These are phyloP conservation scores for Lipomyces starkeyi DNA, from an alignment of 805 yeast species.

Conservation along the genomic window DNA sequence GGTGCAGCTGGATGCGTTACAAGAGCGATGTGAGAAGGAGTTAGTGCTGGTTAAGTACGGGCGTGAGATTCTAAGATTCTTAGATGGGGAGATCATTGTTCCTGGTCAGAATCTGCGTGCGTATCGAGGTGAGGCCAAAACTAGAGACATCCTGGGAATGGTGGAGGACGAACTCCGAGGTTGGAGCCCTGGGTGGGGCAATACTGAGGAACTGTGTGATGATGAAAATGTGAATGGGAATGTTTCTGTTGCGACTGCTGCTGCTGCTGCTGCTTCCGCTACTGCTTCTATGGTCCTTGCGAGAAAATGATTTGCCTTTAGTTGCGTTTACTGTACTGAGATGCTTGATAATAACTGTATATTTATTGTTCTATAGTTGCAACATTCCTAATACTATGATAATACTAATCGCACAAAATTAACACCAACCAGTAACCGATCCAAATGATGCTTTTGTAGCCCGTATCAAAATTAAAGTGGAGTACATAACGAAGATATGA, in stretches of 20 bases:
- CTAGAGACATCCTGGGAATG: slow-evolving; percentile 25
- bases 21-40: slow-evolving; percentile 84
- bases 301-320: neutral
- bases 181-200: slow-evolving; percentile 18
- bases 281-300: neutral
- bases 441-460: slow-evolving; percentile 1
- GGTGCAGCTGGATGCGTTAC: slow-evolving; percentile 82
- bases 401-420: neutral
- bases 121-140: slow-evolving; percentile 19
- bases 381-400: neutral
- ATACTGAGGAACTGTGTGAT: neutral
- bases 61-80: slow-evolving; percentile 79
- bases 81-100: slow-evolving; percentile 54
- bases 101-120: slow-evolving; percentile 26
- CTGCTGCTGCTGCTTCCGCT: slow-evolving; percentile 8
- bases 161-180: slow-evolving; percentile 28
- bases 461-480: slow-evolving; percentile 1
- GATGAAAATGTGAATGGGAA: slow-evolving; percentile 5
- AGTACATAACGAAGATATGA: neutral
- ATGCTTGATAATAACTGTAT: neutral
- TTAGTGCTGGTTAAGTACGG: slow-evolving; percentile 90
- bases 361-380: neutral
- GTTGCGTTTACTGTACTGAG: neutral
- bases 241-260: slow-evolving; percentile 6
- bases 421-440: slow-evolving; percentile 2